Evolutionary conservation across 2,329 filamentous ascomycete genomes (phyloP).

Genomic region (Epichloe elymi): DNA sequence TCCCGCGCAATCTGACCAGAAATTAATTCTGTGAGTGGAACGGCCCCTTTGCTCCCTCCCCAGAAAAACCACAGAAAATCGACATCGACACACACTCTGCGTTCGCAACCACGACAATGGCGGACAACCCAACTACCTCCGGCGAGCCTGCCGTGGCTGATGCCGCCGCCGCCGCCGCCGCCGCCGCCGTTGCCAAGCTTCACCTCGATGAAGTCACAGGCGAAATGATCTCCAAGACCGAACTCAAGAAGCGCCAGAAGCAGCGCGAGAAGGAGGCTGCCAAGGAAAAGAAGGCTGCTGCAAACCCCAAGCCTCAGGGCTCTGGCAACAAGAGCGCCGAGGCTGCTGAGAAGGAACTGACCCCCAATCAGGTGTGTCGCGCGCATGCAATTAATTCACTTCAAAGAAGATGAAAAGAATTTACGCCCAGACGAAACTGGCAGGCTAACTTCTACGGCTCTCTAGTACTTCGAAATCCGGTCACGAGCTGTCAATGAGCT

Average conservation of each 20-base stretch:
- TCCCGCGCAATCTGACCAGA: neutral
- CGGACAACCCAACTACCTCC: slow-evolving; percentile 19
- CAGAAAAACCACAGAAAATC: neutral
- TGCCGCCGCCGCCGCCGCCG: slow-evolving; percentile 38
- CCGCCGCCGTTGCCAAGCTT: slow-evolving; percentile 54
- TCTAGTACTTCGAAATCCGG: slow-evolving; percentile 82
- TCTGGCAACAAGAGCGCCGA: slow-evolving; percentile 45
- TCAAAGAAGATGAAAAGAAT: neutral
- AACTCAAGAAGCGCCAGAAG: slow-evolving; percentile 95
- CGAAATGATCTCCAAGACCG: slow-evolving; percentile 71
- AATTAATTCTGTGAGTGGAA: neutral
- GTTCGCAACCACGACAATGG: slow-evolving; percentile 12
- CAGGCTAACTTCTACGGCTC: neutral
- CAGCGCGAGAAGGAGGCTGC: slow-evolving; percentile 72
- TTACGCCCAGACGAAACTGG: neutral
- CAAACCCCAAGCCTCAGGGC: slow-evolving; percentile 51
- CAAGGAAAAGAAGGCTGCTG: slow-evolving; percentile 75
- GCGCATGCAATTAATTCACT: neutral
- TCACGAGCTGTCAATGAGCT: slow-evolving; percentile 54
- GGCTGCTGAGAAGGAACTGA: slow-evolving; percentile 41
- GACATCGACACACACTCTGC: neutral
- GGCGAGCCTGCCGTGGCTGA: slow-evolving; percentile 31
- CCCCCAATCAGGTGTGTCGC: slow-evolving; percentile 34
- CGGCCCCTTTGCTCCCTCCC: neutral
- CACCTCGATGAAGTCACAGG: slow-evolving; percentile 88